A percentile compares a stretch with the other conserved stretches of the same genome.
Conservation (phyloP, 202 grass and related monocot species). For the Brachypodium distachyon region DNA sequence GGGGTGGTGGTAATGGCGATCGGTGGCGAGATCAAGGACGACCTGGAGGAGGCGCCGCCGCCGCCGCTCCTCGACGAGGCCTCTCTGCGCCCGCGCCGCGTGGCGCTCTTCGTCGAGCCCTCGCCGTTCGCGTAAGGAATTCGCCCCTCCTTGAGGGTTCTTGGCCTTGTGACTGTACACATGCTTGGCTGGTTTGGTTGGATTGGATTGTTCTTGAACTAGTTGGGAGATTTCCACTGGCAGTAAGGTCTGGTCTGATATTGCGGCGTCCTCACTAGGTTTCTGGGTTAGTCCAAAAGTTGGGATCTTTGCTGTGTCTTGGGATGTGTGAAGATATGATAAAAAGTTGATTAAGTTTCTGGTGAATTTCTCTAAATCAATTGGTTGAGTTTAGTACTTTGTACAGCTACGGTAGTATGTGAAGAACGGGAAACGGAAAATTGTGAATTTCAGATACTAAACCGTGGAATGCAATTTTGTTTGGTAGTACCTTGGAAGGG, state of each 20-base stretch:
- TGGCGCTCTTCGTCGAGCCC: constrained; percentile 86
- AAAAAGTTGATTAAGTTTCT: not conserved
- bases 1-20: constrained; percentile 16
- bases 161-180: not conserved
- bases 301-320: not conserved
- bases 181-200: not conserved
- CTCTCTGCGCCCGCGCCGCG: constrained; percentile 33
- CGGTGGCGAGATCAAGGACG: constrained; percentile 17
- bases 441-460: not conserved
- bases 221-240: not conserved
- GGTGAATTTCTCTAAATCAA: not conserved
- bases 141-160: not conserved
- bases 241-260: not conserved
- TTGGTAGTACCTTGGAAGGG: not conserved
- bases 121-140: constrained; percentile 67
- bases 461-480: not conserved
- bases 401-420: not conserved
- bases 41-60: constrained; percentile 24
- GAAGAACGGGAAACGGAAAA: not conserved
- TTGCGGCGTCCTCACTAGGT: not conserved
- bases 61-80: constrained; percentile 28
- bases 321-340: not conserved
- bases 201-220: not conserved
- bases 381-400: not conserved
- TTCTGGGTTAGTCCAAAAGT: not conserved